Conservation (phyloP, 306 rosid species). For the Styphnolobium japonicum region DNA sequence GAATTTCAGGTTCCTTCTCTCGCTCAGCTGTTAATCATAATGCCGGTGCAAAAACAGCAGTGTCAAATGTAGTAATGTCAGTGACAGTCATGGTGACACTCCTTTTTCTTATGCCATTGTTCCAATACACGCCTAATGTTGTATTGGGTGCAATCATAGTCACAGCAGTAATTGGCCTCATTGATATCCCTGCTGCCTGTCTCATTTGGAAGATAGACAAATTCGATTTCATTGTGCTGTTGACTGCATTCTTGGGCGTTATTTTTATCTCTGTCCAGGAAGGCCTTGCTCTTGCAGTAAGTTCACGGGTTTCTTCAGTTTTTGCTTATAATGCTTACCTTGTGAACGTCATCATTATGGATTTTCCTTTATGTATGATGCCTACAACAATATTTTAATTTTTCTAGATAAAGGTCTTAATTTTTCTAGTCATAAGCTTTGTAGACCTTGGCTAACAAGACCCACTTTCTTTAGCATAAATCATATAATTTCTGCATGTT, state of each 20-base stretch:
- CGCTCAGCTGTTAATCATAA: constrained; percentile 93
- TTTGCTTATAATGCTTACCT: not conserved
- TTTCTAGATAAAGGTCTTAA: not conserved
- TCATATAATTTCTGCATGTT: not conserved
- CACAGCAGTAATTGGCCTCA: constrained; percentile 85
- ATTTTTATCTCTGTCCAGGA: constrained; percentile 73
- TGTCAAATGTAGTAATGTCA: constrained; percentile 88
- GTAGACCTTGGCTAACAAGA: not conserved
- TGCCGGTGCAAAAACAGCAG: constrained; percentile 88
- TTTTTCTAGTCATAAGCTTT: not conserved
- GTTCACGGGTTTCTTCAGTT: constrained; percentile 19
- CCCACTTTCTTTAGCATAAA: not conserved
- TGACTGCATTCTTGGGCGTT: constrained; percentile 83
- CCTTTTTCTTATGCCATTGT: constrained; percentile 86
- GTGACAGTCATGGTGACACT: constrained; percentile 92
- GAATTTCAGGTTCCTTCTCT: constrained; percentile 77
- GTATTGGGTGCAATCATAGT: constrained; percentile 88
- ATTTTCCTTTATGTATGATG: not conserved
- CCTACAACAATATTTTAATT: not conserved
- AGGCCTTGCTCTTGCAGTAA: constrained; percentile 92
- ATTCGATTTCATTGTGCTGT: constrained; percentile 75
- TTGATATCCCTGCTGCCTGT: constrained; percentile 79
- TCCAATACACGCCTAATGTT: constrained; percentile 90
- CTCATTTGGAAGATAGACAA: constrained; percentile 83
- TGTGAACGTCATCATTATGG: not conserved